Evolutionary conservation across 768 basidiomycete species (phyloP).

Genomic region (Serendipita vermifera): DNA sequence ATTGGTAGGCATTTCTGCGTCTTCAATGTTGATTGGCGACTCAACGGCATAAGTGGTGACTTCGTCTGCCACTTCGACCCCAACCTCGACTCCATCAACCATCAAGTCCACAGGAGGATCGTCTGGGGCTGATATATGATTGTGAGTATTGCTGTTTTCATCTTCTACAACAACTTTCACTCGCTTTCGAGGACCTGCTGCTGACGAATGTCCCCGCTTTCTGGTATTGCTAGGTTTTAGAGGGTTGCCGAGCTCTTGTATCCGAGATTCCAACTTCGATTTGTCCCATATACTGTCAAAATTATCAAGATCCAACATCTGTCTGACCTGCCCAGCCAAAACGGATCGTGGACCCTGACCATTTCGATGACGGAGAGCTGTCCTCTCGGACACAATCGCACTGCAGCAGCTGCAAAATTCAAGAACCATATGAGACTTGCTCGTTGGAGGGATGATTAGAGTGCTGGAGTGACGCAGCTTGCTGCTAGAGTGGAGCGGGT

Average conservation of each 20-base stretch:
- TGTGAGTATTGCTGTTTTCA: background rate
- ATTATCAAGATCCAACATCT: background rate
- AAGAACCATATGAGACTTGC: background rate
- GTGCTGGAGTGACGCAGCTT: background rate
- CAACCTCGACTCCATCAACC: background rate
- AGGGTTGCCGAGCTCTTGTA: background rate
- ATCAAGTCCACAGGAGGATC: background rate
- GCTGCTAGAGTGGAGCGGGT: background rate
- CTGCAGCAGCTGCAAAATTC: background rate
- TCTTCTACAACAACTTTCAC: background rate
- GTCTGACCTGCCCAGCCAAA: background rate
- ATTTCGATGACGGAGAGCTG: conserved; percentile 3
- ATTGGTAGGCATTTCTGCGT: background rate
- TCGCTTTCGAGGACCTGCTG: background rate
- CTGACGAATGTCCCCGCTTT: background rate
- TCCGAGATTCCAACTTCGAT: background rate
- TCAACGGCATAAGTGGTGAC: background rate
- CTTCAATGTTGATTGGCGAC: background rate
- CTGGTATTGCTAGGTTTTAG: background rate
- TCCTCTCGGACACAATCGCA: background rate
- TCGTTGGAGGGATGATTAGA: background rate
- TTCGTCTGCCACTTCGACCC: background rate
- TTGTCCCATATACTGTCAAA: background rate
- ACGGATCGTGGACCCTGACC: background rate
- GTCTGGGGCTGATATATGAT: background rate